Conservation (phyloP, 73 alveolate genomes). For the Stentor coeruleus region DNA sequence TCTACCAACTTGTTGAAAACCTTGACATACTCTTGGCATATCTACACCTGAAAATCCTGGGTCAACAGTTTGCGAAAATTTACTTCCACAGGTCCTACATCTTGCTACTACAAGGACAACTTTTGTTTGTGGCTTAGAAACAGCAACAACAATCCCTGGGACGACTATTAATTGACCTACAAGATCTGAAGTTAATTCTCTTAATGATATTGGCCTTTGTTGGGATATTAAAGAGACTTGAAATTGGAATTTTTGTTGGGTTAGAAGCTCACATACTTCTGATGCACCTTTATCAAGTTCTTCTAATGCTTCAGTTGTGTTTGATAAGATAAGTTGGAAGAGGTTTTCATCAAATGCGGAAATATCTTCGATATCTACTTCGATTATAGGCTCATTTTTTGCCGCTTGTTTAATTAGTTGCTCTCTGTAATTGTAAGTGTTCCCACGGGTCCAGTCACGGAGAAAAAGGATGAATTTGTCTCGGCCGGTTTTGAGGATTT, state of each 20-base stretch:
- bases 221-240: slow-evolving; percentile 47
- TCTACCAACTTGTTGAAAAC: slow-evolving; percentile 24
- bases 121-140: slow-evolving; percentile 73
- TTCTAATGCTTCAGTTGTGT: slow-evolving; percentile 51
- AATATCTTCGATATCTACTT: slow-evolving; percentile 54
- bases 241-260: slow-evolving; percentile 32
- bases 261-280: not conserved
- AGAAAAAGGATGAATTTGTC: slow-evolving; percentile 46
- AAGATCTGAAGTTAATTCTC: slow-evolving; percentile 76
- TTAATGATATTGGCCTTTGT: slow-evolving; percentile 52
- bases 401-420: slow-evolving; percentile 40
- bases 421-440: slow-evolving; percentile 58
- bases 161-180: slow-evolving; percentile 80
- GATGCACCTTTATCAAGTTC: slow-evolving; percentile 40
- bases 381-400: slow-evolving; percentile 36
- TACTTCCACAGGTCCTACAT: slow-evolving; percentile 88
- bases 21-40: slow-evolving; percentile 87
- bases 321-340: slow-evolving; percentile 31
- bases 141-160: slow-evolving; percentile 91
- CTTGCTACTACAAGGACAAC: slow-evolving; percentile 68
- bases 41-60: slow-evolving; percentile 74
- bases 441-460: slow-evolving; percentile 36
- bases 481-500: slow-evolving; percentile 17
- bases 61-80: slow-evolving; percentile 59
- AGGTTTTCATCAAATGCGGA: slow-evolving; percentile 41